Evolutionary conservation across 1,284 basidiomycete species (phyloP).

Genomic region (Rhodotorula sp.): DNA sequence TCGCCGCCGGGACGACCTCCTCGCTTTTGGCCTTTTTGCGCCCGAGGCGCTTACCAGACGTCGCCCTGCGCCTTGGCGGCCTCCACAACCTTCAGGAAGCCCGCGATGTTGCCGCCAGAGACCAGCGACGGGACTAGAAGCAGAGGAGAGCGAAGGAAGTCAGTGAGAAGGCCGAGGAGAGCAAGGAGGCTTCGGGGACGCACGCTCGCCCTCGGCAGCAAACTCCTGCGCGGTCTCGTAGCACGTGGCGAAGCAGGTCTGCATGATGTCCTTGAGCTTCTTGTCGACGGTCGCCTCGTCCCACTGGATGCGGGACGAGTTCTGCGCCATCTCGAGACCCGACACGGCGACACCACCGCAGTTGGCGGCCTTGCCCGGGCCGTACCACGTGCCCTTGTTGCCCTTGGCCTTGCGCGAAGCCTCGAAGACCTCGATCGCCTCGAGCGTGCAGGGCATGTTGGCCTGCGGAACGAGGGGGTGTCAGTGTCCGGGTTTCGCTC

Average conservation of each 20-base stretch:
- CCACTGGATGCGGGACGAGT: constrained; percentile 62
- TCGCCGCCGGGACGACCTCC: neutral
- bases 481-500: neutral
- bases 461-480: neutral
- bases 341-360: constrained; percentile 58
- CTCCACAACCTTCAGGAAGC: constrained; percentile 66
- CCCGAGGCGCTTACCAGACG: constrained; percentile 13
- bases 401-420: constrained; percentile 48
- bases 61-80: constrained; percentile 57
- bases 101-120: constrained; percentile 72
- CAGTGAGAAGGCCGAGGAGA: neutral
- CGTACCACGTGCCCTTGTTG: constrained; percentile 64
- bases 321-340: constrained; percentile 79
- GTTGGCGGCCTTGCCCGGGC: constrained; percentile 72
- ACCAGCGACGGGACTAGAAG: constrained; percentile 57
- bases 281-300: constrained; percentile 67
- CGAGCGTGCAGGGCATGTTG: constrained; percentile 52
- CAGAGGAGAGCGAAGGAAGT: neutral
- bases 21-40: neutral
- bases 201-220: constrained; percentile 59
- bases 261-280: constrained; percentile 75
- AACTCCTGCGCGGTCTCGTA: constrained; percentile 65
- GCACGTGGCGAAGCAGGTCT: constrained; percentile 61
- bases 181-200: constrained; percentile 3
- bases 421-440: constrained; percentile 75